A percentile compares a stretch with the other conserved stretches of the same genome.
Conservation (phyloP, 306 rosid genomes). For the Cucumis hystrix region DNA sequence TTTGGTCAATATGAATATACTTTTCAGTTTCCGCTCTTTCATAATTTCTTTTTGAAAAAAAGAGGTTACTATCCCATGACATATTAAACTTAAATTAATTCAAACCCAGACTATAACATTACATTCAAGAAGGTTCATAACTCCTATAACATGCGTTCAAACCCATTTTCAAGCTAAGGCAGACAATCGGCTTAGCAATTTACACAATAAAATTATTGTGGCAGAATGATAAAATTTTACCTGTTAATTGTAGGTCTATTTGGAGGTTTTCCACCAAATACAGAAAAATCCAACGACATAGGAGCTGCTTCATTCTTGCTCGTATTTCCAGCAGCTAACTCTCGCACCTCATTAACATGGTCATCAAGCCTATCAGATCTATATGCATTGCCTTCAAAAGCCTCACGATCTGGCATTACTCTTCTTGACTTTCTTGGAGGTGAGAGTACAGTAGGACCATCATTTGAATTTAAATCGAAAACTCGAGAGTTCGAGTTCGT, state of each 20-base stretch:
- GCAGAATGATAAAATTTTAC: slow-evolving; percentile 20
- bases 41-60: too few species aligned
- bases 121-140: neutral
- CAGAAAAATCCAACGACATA: slow-evolving; percentile 79
- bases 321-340: slow-evolving; percentile 42
- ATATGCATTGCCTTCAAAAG: slow-evolving; percentile 48
- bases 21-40: too few species aligned
- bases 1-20: too few species aligned
- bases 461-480: slow-evolving; percentile 45
- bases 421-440: slow-evolving; percentile 94
- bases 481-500: slow-evolving; percentile 15
- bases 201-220: neutral
- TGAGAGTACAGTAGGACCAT: slow-evolving; percentile 79
- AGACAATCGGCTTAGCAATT: neutral
- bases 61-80: neutral
- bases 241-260: slow-evolving; percentile 93
- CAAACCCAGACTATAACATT: neutral
- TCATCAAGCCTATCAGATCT: slow-evolving; percentile 41
- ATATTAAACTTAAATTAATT: neutral
- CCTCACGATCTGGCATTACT: slow-evolving; percentile 80
- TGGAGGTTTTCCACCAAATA: slow-evolving; percentile 81
- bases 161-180: neutral
- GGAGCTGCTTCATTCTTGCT: slow-evolving; percentile 56
- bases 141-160: neutral
- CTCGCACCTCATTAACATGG: slow-evolving; percentile 31